These are phyloP conservation scores for Castanea crenata DNA, from an alignment of 306 rosid species.

Conservation along the genomic window DNA sequence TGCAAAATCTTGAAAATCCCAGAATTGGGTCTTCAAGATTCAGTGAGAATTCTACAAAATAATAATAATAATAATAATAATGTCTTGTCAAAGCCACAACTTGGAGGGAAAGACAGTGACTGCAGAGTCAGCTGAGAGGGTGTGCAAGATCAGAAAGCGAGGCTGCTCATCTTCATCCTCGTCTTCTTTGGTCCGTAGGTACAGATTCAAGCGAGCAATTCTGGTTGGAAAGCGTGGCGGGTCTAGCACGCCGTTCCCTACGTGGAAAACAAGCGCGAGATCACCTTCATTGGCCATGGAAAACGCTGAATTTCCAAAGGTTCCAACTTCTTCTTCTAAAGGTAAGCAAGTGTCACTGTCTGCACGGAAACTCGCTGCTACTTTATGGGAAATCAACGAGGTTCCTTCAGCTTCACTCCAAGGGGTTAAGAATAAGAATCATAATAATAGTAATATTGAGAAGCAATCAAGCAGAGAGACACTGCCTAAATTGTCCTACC, in stretches of 20 bases:
- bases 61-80: conserved; percentile 3
- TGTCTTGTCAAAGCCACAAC: conserved; percentile 45
- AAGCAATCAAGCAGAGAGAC: conserved; percentile 34
- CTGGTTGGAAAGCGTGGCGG: conserved; percentile 57
- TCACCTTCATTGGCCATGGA: conserved; percentile 20
- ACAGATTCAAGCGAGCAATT: conserved; percentile 55
- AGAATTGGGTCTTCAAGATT: conserved; percentile 23
- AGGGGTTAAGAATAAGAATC: conserved; percentile 6
- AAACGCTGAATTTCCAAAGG: conserved; percentile 6
- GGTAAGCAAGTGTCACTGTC: conserved; percentile 54
- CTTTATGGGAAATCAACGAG: conserved; percentile 77
- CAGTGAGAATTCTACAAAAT: not conserved
- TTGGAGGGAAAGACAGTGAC: not conserved
- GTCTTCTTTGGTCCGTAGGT: conserved; percentile 43
- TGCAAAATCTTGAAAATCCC: conserved; percentile 25
- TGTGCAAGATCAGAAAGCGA: conserved; percentile 62
- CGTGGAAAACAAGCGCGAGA: conserved; percentile 52
- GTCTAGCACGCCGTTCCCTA: conserved; percentile 64
- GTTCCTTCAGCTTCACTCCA: conserved; percentile 36
- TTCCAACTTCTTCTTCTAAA: conserved; percentile 22
- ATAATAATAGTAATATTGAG: not conserved
- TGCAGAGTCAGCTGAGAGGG: conserved; percentile 5
- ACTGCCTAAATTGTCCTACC: conserved; percentile 32
- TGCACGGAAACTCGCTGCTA: conserved; percentile 76
- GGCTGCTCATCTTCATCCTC: conserved; percentile 63